Base-by-base conservation (phyloP, 345 rosid species). In the Salix udensis region DNA sequence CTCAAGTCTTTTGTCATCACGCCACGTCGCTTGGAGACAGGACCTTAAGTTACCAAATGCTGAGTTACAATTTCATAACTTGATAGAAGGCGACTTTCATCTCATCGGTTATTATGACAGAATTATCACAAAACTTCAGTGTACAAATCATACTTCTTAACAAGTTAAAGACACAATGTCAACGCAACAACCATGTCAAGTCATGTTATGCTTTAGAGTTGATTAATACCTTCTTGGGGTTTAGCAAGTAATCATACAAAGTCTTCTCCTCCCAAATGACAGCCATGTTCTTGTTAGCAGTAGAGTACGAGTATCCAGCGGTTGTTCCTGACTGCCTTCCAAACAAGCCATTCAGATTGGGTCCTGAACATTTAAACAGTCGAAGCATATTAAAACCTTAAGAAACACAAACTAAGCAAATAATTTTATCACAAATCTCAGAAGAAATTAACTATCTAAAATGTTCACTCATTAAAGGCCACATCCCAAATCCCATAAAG, bases 281-380 rank as follows among this genome's bases (percentile, higher is more conserved):
- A 77, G 95, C 98, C 90, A 79, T 94, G 82, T 82, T 90, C 90
- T 94, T 94, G 89, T 94, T 94, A 19, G 98, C 98, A 73, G 97
- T 84, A 23, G 97, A 94, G 87, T 94, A 94, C 1, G 98, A 94
- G 77, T 94, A 94, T 2, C 97, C 97, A 8, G 94, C 74, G 6
- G 92, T 87, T 13, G 97, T 94, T 23, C 98, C 97, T 3, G 97
- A 92, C 74, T 92, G 97, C 85, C 97, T 91, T 73, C 97, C 98
- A 61, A 95, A 93, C 6, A 95, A 86, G 24, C 98, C 98, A 72
- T 93, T 89, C 74, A 95, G 80, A 82, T 95, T 95, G 7, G 98
- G 98, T 28, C 98, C 97, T 95, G 88, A 67, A 78, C 78, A 62
- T 74, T 66, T 21, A 18, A 36, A 26, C 53, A 40, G 23, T 11